These are phyloP conservation scores for Gnomoniopsis smithogilvyi DNA, from an alignment of 2,329 filamentous ascomycete species.

Conservation along the genomic window DNA sequence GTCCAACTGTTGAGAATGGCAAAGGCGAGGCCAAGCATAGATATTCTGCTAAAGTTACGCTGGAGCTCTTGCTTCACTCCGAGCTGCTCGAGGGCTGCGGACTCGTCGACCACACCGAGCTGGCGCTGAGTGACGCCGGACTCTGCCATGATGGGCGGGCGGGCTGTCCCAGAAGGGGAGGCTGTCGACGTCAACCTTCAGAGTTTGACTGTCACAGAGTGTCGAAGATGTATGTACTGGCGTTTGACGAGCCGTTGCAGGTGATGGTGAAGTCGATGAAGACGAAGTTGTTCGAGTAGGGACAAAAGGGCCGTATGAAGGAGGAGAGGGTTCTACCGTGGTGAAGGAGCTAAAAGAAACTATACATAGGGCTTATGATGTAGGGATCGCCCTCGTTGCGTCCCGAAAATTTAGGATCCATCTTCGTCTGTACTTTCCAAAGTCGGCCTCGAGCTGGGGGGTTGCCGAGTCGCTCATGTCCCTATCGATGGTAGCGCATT, in stretches of 20 bases:
- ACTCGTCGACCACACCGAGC: conserved; percentile 25
- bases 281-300: background rate
- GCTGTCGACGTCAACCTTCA: background rate
- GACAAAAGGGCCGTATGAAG: background rate
- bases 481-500: background rate
- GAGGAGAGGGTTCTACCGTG: background rate
- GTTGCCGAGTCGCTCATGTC: background rate
- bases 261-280: background rate
- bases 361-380: conserved; percentile 4
- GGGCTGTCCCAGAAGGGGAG: background rate
- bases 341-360: background rate
- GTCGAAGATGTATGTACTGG: no score
- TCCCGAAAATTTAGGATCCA: background rate
- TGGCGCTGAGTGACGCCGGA: background rate
- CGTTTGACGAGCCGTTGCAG: background rate
- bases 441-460: background rate
- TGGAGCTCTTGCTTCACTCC: conserved; percentile 48
- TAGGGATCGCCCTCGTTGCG: conserved; percentile 12
- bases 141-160: conserved; percentile 8
- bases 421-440: conserved; percentile 19
- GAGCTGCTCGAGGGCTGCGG: conserved; percentile 38
- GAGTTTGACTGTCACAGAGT: background rate
- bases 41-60: conserved; percentile 47
- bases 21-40: conserved; percentile 46
- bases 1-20: conserved; percentile 51